Evolutionary conservation across 2,329 filamentous ascomycete species (phyloP).

Genomic region (Xylaria digitata): DNA sequence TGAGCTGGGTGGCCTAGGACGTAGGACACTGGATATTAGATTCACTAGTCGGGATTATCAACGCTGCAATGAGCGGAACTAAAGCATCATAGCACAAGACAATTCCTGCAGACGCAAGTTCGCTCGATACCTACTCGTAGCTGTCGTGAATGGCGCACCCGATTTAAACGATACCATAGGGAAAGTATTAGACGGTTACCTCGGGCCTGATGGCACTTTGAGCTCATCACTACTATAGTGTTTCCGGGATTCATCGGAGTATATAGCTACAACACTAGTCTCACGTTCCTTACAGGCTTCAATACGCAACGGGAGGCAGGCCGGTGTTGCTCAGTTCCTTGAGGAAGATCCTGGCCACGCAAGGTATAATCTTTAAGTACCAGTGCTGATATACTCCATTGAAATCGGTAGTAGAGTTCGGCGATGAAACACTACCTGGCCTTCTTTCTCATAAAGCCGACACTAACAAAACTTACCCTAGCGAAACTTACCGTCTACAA

Average conservation of each 20-base stretch:
- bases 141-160: neutral
- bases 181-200: neutral
- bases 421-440: too few relatives aligned
- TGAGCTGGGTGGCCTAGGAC: neutral
- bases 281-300: neutral
- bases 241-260: neutral
- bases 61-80: neutral
- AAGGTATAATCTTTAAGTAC: neutral
- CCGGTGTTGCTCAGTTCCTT: neutral
- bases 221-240: slow-evolving; percentile 1
- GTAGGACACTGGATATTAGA: neutral
- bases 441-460: slow-evolving; percentile 19
- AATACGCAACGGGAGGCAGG: neutral
- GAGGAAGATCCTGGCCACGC: neutral
- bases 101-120: neutral
- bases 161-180: neutral
- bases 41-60: neutral
- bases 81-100: neutral
- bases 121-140: neutral
- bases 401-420: slow-evolving; percentile 6
- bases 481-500: neutral
- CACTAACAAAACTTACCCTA: slow-evolving; percentile 3
- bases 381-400: neutral
- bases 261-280: neutral
- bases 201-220: neutral